phyloP scores from a whole-genome alignment of 257 asterid species.

The Nicotiana knightiana region DNA sequence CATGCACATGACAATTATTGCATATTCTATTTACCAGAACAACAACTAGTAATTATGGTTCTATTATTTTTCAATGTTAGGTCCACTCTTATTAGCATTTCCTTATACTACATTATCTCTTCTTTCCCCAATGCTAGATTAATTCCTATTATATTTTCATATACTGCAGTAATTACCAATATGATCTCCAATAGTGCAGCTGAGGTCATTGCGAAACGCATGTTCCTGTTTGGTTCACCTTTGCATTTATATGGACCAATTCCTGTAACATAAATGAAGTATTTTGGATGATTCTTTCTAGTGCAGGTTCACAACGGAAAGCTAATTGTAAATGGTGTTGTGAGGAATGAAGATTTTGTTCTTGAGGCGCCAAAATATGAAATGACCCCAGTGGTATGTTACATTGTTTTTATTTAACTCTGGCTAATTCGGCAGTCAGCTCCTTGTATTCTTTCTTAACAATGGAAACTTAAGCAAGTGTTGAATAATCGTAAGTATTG shows the following conservation, averaged over 20 bases:
- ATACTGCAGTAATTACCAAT: background rate
- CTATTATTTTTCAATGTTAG: background rate
- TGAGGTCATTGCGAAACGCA: background rate
- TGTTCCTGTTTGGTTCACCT: too few relatives aligned
- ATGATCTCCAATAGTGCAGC: background rate
- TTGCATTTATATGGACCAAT: too few relatives aligned
- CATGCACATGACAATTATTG: background rate
- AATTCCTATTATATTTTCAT: background rate
- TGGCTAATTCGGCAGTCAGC: background rate
- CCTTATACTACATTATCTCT: background rate
- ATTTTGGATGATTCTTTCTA: slow-evolving; percentile 1
- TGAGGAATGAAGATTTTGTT: slow-evolving; percentile 60
- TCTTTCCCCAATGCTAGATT: background rate
- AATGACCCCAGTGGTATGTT: slow-evolving; percentile 68
- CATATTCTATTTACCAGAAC: background rate
- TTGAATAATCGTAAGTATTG: background rate
- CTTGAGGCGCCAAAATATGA: slow-evolving; percentile 82
- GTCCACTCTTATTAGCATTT: background rate
- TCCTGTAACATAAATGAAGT: too few relatives aligned
- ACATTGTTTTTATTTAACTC: background rate
- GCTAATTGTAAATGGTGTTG: slow-evolving; percentile 81
- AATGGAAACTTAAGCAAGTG: background rate
- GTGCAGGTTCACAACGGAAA: slow-evolving; percentile 89
- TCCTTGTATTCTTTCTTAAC: too few relatives aligned
- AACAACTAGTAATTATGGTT: background rate